These are phyloP conservation scores for Pyricularia pennisetigena DNA, from an alignment of 2,329 filamentous ascomycete species.

Conservation along the genomic window DNA sequence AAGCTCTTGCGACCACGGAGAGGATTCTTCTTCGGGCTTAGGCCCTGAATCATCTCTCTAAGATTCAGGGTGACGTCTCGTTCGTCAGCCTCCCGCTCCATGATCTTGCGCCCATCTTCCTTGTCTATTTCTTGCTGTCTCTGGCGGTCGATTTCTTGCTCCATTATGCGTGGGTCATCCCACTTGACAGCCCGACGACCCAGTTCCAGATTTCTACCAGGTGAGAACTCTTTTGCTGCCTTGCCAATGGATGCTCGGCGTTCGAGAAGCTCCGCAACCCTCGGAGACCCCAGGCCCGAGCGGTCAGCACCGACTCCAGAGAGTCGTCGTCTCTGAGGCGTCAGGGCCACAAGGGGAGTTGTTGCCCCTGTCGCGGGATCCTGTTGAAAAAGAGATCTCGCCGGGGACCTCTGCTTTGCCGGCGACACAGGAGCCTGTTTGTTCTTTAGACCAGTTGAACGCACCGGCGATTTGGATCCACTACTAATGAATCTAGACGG, in stretches of 20 bases:
- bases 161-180: conserved; percentile 52
- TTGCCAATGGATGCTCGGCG: conserved; percentile 64
- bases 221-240: conserved; percentile 51
- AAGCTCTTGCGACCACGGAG: conserved; percentile 65
- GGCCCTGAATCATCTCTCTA: conserved; percentile 66
- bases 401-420: conserved; percentile 17
- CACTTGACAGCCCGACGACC: conserved; percentile 45
- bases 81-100: conserved; percentile 45
- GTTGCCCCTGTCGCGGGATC: conserved; percentile 42
- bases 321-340: conserved; percentile 47
- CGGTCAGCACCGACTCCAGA: conserved; percentile 63
- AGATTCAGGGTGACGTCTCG: conserved; percentile 57
- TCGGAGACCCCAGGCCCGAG: conserved; percentile 64
- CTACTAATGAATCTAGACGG: conserved; percentile 14
- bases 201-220: conserved; percentile 28
- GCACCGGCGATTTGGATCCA: conserved; percentile 17
- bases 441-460: conserved; percentile 11
- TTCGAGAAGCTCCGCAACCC: conserved; percentile 61
- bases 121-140: conserved; percentile 49
- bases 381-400: conserved; percentile 38
- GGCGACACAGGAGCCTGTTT: conserved; percentile 20
- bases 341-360: conserved; percentile 56
- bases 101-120: conserved; percentile 47
- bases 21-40: conserved; percentile 65
- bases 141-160: conserved; percentile 53